phyloP scores from a whole-genome alignment of 257 asterid species.

The Solanum piurae region DNA sequence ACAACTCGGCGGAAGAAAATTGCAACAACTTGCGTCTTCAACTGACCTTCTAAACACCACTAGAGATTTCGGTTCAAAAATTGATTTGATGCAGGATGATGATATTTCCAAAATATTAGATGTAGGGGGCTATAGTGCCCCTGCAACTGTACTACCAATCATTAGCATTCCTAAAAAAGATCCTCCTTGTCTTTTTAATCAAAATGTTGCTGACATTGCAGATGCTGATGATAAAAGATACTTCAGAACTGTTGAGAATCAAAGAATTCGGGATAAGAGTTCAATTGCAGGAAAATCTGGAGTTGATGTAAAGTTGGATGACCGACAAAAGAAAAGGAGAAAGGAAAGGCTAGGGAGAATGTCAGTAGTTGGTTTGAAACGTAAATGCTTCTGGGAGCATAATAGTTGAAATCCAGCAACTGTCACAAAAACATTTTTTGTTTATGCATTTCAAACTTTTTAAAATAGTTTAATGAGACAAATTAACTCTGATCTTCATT shows the following conservation, averaged over 20 bases:
- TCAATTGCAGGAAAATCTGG: neutral
- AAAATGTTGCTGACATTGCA: conserved; percentile 70
- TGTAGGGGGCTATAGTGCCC: neutral
- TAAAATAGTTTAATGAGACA: neutral
- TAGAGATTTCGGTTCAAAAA: neutral
- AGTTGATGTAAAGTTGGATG: conserved; percentile 4
- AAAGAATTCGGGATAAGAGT: conserved; percentile 17
- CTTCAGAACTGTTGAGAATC: conserved; percentile 30
- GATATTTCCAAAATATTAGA: neutral
- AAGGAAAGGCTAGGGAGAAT: conserved; percentile 16
- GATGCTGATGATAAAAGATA: conserved; percentile 37
- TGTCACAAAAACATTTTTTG: neutral
- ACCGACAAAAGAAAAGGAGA: conserved; percentile 20
- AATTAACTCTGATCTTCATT: neutral
- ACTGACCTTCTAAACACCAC: neutral
- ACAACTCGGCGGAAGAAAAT: neutral
- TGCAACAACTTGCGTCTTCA: neutral
- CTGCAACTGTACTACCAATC: neutral
- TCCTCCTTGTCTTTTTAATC: conserved; percentile 16
- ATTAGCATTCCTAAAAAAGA: neutral
- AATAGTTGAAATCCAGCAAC: neutral
- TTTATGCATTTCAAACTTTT: neutral
- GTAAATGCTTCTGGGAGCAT: neutral
- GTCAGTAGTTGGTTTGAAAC: neutral
- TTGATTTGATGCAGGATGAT: neutral